These are phyloP conservation scores for Nigrospora oryzae DNA, from an alignment of 2,329 filamentous ascomycete species.

Conservation along the genomic window DNA sequence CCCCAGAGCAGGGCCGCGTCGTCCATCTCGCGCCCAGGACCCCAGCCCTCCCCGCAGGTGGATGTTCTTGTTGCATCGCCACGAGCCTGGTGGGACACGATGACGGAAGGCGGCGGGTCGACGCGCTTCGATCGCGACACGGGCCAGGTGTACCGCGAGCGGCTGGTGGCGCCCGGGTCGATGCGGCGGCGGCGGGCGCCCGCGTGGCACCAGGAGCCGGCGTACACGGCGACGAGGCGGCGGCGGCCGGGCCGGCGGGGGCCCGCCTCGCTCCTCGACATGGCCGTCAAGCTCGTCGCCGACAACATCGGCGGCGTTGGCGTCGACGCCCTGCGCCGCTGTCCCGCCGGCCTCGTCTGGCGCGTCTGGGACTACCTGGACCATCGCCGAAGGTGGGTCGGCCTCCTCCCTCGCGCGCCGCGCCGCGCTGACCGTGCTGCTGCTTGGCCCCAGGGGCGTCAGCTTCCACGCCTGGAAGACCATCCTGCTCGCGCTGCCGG, in stretches of 20 bases:
- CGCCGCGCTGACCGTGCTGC: neutral
- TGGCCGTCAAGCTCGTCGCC: neutral
- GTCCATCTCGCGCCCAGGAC: too few relatives aligned
- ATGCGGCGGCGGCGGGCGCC: neutral
- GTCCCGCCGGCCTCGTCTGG: neutral
- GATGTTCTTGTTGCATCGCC: too few relatives aligned
- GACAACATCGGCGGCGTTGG: neutral
- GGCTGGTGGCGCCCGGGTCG: neutral
- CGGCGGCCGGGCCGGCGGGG: neutral
- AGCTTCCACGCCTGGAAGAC: neutral
- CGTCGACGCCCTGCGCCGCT: neutral
- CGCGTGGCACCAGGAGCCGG: neutral
- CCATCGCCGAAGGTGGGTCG: neutral
- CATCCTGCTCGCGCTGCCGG: neutral
- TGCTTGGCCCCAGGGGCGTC: neutral
- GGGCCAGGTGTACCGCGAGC: neutral
- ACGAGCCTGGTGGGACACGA: too few relatives aligned
- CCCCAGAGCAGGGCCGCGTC: too few relatives aligned
- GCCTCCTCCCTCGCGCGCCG: neutral
- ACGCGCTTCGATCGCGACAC: neutral
- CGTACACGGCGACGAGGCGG: neutral
- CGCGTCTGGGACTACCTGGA: neutral
- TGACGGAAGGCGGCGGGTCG: too few relatives aligned
- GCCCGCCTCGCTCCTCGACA: neutral
- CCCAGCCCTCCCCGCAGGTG: too few relatives aligned